Evolutionary conservation across 805 yeast genomes (phyloP), one percentile per base, ranked within the genome.

Genomic region (Metschnikowia chrysomelidarum): DNA sequence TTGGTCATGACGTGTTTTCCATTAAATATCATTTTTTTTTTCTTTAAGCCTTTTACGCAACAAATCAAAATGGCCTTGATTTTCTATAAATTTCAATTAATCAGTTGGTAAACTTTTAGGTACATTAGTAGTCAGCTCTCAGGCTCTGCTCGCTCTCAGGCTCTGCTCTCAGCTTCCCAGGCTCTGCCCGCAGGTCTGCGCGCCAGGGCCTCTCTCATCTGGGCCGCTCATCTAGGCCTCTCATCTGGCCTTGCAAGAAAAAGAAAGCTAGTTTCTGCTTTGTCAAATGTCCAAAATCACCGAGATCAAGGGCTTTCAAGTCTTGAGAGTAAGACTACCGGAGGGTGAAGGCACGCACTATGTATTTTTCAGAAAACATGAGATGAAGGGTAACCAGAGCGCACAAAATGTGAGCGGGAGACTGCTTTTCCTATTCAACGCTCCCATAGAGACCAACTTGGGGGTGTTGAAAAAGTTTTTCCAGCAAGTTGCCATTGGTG

Each of bases 391-490:
- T n/a, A 72, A 73, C 33, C 40, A 38, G 21, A 24, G 32, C 18
- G 17, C 32, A 7, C 34, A 34, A 28, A 32, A 38, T 29, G 32
- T 38, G 10, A 40, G 43, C 17, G 47, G 47, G 16, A 67, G 84
- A 33, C 71, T 84, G 19, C 57, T 89, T n/a, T 89, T 89, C 60
- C 56, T 82, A 5, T 77, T 83, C 39, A 88, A 89, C 54, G 61
- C 87, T 25, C 96, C 97, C 2, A 61, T 81, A 15, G 71, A 73
- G 38, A 70, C 87, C 5, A 67, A 71, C 16, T 51, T 75, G 11
- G 67, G 70, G 27, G 64, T 65, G 22, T 53, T 87, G 30, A 81
- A 77, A 51, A 69, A 66, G 37, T 71, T 79, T 26, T 76, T 87
- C 49, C 71, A 71, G 36, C 61, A 69, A 10, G 67, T 83, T 1